phyloP scores from a whole-genome alignment of 1,284 basidiomycete species.

The Ceratobasidium papillatum region DNA sequence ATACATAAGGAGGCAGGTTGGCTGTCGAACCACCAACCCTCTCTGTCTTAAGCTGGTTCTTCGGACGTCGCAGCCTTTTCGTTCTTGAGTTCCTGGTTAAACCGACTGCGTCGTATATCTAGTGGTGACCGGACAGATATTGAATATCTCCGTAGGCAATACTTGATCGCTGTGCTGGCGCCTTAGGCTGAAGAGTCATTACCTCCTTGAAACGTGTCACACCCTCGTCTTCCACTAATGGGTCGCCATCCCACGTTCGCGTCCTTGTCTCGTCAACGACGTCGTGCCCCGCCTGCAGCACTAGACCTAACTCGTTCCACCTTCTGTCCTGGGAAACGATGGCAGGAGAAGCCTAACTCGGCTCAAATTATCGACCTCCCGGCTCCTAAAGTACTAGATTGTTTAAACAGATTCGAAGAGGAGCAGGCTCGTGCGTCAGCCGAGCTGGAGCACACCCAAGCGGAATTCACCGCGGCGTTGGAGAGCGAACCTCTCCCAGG shows the following conservation, averaged over 20 bases:
- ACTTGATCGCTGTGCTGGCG: not conserved
- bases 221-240: not conserved
- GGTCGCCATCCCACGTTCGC: slow-evolving; percentile 7
- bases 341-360: not conserved
- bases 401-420: slow-evolving; percentile 10
- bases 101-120: slow-evolving; percentile 1
- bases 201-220: not conserved
- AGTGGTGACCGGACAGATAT: not conserved
- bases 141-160: not conserved
- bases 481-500: slow-evolving; percentile 25
- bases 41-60: slow-evolving; percentile 31
- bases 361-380: slow-evolving; percentile 12
- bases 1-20: not conserved
- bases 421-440: slow-evolving; percentile 35
- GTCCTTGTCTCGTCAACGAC: slow-evolving; percentile 23
- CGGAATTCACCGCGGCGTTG: slow-evolving; percentile 31
- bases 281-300: slow-evolving; percentile 19
- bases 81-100: not conserved
- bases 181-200: not conserved
- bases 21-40: slow-evolving; percentile 1
- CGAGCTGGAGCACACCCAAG: slow-evolving; percentile 32
- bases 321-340: not conserved
- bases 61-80: not conserved
- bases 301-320: slow-evolving; percentile 25
- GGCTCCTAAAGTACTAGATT: not conserved